Evolutionary conservation across 2,329 filamentous ascomycete genomes (phyloP).

Genomic region (Paraconiothyrium brasiliense): DNA sequence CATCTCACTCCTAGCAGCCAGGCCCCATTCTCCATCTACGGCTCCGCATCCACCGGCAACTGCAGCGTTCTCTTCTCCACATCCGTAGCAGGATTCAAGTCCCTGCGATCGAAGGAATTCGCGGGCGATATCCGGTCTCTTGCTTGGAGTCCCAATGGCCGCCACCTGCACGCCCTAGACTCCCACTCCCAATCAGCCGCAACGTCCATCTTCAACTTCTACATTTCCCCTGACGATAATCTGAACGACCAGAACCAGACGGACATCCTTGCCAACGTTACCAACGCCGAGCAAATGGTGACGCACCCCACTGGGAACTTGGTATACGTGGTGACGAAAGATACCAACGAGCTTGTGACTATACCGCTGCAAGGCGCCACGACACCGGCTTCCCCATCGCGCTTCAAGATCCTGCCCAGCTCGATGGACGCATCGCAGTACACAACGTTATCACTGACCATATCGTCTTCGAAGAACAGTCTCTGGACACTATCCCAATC

Average conservation of each 20-base stretch:
- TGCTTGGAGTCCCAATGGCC: conserved; percentile 32
- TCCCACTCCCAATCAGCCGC: conserved; percentile 20
- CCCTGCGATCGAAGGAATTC: conserved; percentile 29
- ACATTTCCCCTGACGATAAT: conserved; percentile 24
- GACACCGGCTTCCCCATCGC: conserved; percentile 12
- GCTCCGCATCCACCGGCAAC: conserved; percentile 31
- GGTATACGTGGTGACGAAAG: conserved; percentile 31
- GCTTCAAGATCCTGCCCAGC: conserved; percentile 26
- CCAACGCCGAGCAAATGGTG: conserved; percentile 30
- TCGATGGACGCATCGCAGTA: conserved; percentile 24
- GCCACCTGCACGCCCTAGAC: conserved; percentile 32
- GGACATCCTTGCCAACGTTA: conserved; percentile 28
- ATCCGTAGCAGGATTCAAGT: conserved; percentile 25
- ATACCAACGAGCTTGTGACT: conserved; percentile 32
- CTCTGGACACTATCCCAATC: conserved; percentile 37
- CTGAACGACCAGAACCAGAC: conserved; percentile 25
- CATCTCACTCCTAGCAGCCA: conserved; percentile 24
- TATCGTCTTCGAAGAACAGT: conserved; percentile 27
- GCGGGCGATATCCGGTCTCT: conserved; percentile 33
- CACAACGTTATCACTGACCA: conserved; percentile 26
- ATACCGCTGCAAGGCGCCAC: conserved; percentile 19
- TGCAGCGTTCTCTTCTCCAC: conserved; percentile 35
- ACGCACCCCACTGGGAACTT: conserved; percentile 28
- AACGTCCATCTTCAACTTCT: conserved; percentile 34
- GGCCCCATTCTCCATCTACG: conserved; percentile 28